These are phyloP conservation scores for Pisolithus microcarpus DNA, from an alignment of 768 basidiomycete genomes.

Conservation along the genomic window DNA sequence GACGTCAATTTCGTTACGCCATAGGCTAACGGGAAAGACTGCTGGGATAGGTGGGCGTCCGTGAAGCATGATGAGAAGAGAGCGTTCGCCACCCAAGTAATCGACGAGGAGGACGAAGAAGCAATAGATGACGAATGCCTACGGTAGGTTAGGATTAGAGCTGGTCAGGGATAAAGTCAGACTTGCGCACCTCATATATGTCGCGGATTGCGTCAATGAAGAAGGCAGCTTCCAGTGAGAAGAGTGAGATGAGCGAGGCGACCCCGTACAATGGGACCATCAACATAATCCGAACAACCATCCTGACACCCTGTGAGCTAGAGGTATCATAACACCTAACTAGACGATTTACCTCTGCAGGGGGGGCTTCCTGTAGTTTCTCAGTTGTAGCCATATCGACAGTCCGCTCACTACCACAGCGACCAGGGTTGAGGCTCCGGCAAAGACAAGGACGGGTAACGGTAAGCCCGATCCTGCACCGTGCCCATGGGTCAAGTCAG, in stretches of 20 bases:
- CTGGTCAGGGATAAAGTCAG: not conserved
- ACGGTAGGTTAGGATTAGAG: not conserved
- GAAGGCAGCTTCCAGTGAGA: constrained; percentile 92
- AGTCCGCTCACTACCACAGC: constrained; percentile 67
- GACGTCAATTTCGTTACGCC: constrained; percentile 80
- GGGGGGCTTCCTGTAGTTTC: constrained; percentile 78
- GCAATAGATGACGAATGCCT: constrained; percentile 94
- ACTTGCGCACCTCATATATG: constrained; percentile 77
- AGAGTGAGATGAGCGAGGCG: constrained; percentile 85
- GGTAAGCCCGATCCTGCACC: constrained; percentile 59
- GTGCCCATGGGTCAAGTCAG: constrained; percentile 20
- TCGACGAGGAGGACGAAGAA: constrained; percentile 79
- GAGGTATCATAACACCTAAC: not conserved
- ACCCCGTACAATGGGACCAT: constrained; percentile 95
- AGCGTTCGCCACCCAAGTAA: constrained; percentile 89
- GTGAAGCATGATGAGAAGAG: constrained; percentile 84
- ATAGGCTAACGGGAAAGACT: constrained; percentile 79
- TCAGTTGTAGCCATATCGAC: constrained; percentile 75
- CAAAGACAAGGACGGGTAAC: constrained; percentile 47
- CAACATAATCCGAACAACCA: constrained; percentile 92
- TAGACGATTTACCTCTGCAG: constrained; percentile 54
- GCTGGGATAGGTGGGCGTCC: constrained; percentile 85
- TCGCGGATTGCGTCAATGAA: constrained; percentile 93
- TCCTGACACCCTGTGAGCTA: constrained; percentile 34
- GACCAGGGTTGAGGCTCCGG: constrained; percentile 57